Base-by-base conservation (phyloP, 2,329 filamentous ascomycete genomes). In the Tolypocladium inflatum region DNA sequence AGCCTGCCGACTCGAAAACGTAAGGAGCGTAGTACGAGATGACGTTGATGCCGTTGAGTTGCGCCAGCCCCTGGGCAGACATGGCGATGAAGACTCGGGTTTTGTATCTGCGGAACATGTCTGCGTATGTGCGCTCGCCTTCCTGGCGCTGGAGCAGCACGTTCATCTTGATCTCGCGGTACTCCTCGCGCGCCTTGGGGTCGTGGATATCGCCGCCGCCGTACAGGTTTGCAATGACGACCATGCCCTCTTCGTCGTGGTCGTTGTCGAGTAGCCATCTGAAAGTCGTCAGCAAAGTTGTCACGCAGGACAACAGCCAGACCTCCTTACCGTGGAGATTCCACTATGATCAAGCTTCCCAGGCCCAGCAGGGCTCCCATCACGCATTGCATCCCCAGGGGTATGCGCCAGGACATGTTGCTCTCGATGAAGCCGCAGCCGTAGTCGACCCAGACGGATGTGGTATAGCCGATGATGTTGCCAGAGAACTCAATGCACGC, bases 11-110 rank as follows among this genome's bases (percentile, higher is more conserved):
- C 74, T 97, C 92, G 67, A 99, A 97, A 19, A 97, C 93, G 58
- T 95, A 85, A 0, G 94, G 94, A 1, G 94, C 94, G 70, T 99
- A 99, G 79, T 97, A 99, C 1, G 93, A 97, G 63, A 99, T 99
- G 70, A 99, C 94, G 74, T 99, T 99, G 78, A 99, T 99, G 63
- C 94, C 94, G 76, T 97, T 97, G 57, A 99, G 84, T 74, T 99
- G 94, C 35, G 94, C 94, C 63, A 99, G 84, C 7, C 87, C 91
- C 74, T 97, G 94, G 4, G 94, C 94, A 39, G 93, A 97, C 94
- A 97, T 97, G 74, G 94, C 94, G 71, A 97, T 97, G 69, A 97
- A 91, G 63, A 97, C 93, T 56, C 94, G 90, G 67, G 89, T 94
- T 70, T 82, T 84, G 78, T 97, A 97, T 62, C 90, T 86, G 67